Evolutionary conservation across 306 rosid species (phyloP).

Genomic region (Dryas octopetala): DNA sequence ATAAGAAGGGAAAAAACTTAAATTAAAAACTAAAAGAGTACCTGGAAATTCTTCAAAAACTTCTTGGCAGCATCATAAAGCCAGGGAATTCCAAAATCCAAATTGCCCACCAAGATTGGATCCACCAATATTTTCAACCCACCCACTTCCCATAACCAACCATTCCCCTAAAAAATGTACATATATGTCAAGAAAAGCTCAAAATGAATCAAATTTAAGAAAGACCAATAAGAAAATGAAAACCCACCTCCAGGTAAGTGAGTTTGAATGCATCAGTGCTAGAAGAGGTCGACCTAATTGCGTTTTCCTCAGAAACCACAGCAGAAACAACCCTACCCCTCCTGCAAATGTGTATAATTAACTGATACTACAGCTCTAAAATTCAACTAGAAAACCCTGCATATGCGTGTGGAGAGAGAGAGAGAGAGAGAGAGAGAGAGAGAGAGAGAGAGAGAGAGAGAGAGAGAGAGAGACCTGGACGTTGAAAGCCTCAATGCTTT

Average conservation of each 20-base stretch:
- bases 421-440: conserved; percentile 20
- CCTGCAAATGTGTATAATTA: conserved; percentile 34
- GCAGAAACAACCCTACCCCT: conserved; percentile 50
- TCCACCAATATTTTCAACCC: conserved; percentile 75
- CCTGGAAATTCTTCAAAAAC: conserved; percentile 71
- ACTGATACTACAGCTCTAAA: neutral
- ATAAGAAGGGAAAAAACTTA: neutral
- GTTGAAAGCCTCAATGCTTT: conserved; percentile 30
- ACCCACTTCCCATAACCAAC: conserved; percentile 84
- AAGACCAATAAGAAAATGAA: conserved; percentile 20
- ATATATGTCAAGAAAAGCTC: conserved; percentile 6
- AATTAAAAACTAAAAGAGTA: conserved; percentile 17
- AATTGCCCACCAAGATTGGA: conserved; percentile 89
- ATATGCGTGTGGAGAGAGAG: neutral
- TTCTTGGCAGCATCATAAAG: conserved; percentile 92
- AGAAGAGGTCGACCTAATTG: conserved; percentile 47
- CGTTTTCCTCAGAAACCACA: conserved; percentile 57
- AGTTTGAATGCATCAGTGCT: conserved; percentile 62
- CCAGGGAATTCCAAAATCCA: conserved; percentile 97
- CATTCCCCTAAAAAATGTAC: conserved; percentile 61
- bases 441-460: conserved; percentile 26
- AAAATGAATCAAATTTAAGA: conserved; percentile 25
- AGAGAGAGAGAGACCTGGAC: conserved; percentile 42
- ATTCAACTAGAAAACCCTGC: neutral
- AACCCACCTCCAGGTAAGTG: conserved; percentile 83